phyloP scores from a whole-genome alignment of 352 stramenopile species.

The Globisporangium apiculatum region DNA sequence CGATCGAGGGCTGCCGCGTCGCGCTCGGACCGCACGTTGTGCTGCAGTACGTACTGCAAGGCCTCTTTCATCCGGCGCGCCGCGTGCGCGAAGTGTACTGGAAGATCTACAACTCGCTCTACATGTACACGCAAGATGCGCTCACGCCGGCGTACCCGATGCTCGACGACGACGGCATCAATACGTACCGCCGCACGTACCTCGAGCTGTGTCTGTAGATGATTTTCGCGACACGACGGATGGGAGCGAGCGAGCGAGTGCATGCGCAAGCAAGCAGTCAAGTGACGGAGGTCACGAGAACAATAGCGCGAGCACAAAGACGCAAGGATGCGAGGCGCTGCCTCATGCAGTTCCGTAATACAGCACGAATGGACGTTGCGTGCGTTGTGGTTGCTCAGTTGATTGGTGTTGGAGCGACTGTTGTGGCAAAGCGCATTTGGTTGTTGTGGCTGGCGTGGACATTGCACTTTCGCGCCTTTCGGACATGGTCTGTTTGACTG shows the following conservation, averaged over 20 bases:
- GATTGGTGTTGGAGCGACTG: too few relatives aligned
- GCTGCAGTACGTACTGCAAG: slow-evolving; percentile 96
- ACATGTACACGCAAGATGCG: slow-evolving; percentile 97
- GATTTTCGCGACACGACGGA: neutral
- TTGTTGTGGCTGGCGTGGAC: too few relatives aligned
- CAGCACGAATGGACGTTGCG: too few relatives aligned
- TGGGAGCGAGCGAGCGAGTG: neutral
- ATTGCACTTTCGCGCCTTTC: too few relatives aligned
- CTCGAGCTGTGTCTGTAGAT: slow-evolving; percentile 80
- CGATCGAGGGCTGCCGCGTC: slow-evolving; percentile 96
- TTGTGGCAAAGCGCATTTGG: too few relatives aligned
- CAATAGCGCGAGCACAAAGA: too few relatives aligned
- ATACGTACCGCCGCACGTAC: slow-evolving; percentile 93
- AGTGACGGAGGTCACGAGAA: too few relatives aligned
- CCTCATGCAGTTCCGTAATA: too few relatives aligned
- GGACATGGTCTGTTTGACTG: too few relatives aligned
- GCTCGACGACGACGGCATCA: slow-evolving; percentile 94
- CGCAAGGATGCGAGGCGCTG: too few relatives aligned
- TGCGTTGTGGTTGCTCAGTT: too few relatives aligned
- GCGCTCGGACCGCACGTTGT: slow-evolving; percentile 94
- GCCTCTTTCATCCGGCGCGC: slow-evolving; percentile 97
- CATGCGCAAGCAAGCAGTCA: too few relatives aligned
- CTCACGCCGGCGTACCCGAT: slow-evolving; percentile 96
- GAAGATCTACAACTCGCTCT: slow-evolving; percentile 99
- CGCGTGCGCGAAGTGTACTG: slow-evolving; percentile 99